Base-by-base conservation (phyloP, 2,329 filamentous ascomycete genomes). In the Helotiales sp. region DNA sequence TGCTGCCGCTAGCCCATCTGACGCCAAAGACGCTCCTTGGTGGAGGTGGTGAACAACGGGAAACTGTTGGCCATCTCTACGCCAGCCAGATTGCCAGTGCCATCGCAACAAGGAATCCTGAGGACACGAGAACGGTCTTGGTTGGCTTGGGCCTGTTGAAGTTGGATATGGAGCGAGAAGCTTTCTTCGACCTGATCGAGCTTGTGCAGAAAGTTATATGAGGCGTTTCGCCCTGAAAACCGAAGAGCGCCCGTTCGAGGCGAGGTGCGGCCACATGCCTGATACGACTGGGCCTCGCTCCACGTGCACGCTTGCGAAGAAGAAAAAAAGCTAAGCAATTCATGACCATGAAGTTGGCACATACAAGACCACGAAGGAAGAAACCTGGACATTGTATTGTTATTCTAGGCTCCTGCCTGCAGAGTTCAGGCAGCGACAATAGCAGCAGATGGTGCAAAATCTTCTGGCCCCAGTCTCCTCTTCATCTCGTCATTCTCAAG, bases 21-120 rank as follows among this genome's bases (percentile, higher is more conserved):
- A 96, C 91, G 0, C 91, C 95, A 1, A 93, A 86, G 34, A 96
- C 92, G 0, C 77, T 99, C 2, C 80, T 99, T 0, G 95, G 95
- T 2, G 92, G 89, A 9, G 91, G 93, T 46, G 86, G 88, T 30
- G 81, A 88, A 52, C 86, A 90, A 47, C 83, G 92, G 42, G 92
- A 97, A 69, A 90, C 89, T 0, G 74, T 96, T 5, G 93, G 91
- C 1, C 93, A 97, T 72, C 83, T 97, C 1, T 88, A 96, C 69
- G 93, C 93, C 2, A 90, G 90, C 42, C 93, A 97, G 69, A 88
- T 98, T 64, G 95, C 89, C 5, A 96, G 87, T 68, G 84, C 88
- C 36, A 82, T 99, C 58, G 81, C 87, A 17, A 84, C 88, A 59
- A 86, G 86, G 62, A 81, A 89, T 52, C 86, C 91, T 1, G 79